Base-by-base conservation (phyloP, 495 filamentous ascomycete genomes). In the Astrothelium subdiscretum region DNA sequence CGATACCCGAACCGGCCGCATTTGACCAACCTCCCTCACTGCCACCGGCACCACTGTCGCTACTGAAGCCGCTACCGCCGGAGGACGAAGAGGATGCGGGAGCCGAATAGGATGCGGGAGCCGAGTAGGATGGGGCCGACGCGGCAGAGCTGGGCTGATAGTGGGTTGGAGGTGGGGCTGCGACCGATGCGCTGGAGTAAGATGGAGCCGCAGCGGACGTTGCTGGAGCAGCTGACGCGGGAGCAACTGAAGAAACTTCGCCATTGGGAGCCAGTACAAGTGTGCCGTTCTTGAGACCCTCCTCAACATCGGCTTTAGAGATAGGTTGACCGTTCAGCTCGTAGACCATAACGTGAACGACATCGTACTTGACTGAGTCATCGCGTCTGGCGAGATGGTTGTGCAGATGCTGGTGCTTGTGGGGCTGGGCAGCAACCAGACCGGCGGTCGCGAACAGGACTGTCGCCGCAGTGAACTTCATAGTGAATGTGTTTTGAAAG, bases 1-100 rank as follows among this genome's bases (percentile, higher is more conserved):
- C 79, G 43, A 92, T 62, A 61, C 78, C 83, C 22, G 69, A 72
- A 31, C 64, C 65, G n/a, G 40, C 60, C 58, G 61, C 59, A 44
- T 31, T 61, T 32, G 35, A 61, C 57, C 26, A 61, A 29, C 26
- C 40, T n/a, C 24, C 20, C 40, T 22, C 51, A 26, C 26, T 44
- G 35, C 40, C 57, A 24, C 59, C 51, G 43, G 35, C 32, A 61
- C 58, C 11, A 40, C 20, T 54, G 27, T 60, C 32, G 64, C 57
- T 12, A 51, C 58, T 5, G 57, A 18, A 22, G 63, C 24, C 31
- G 31, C 31, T 42, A 35, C 57, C 57, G n/a, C 11, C 35, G 10
- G 67, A 51, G 20, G 54, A 20, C n/a, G 64, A 66, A 15, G 54
- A 20, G 57, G 64, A 66, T 5, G n/a, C 42, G 2, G 22, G 32